Percentiles rank a stretch among this genome's conserved stretches.
phyloP scores from a whole-genome alignment of 805 yeast genomes.

The Yarrowia sp. region DNA sequence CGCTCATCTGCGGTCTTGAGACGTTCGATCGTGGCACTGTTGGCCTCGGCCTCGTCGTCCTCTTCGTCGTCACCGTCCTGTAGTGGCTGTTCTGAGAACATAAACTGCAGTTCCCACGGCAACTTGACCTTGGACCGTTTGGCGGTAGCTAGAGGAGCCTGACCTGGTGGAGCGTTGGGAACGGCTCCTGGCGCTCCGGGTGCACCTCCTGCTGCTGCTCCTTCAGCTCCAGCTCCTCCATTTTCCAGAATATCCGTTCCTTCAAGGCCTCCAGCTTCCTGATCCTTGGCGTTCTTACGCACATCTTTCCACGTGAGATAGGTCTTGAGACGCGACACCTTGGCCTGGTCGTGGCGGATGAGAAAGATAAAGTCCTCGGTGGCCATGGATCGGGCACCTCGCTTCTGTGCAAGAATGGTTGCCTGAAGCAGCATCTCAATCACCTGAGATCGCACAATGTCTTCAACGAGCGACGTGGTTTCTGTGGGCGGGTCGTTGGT shows the following conservation, averaged over 20 bases:
- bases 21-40: slow-evolving; percentile 84
- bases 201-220: not conserved
- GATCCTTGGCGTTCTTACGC: slow-evolving; percentile 78
- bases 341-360: slow-evolving; percentile 91
- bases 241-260: slow-evolving; percentile 62
- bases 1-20: slow-evolving; percentile 93
- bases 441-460: slow-evolving; percentile 93
- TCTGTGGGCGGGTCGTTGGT: slow-evolving; percentile 92
- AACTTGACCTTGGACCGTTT: slow-evolving; percentile 81
- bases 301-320: slow-evolving; percentile 97
- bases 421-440: slow-evolving; percentile 83
- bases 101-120: slow-evolving; percentile 95
- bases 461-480: slow-evolving; percentile 92
- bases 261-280: slow-evolving; percentile 66
- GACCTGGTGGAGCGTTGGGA: slow-evolving; percentile 10
- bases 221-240: slow-evolving; percentile 50
- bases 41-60: slow-evolving; percentile 90
- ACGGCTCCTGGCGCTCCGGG: slow-evolving; percentile 5
- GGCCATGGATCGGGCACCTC: slow-evolving; percentile 84
- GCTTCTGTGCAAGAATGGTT: slow-evolving; percentile 71
- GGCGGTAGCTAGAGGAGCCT: slow-evolving; percentile 44
- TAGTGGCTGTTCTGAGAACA: slow-evolving; percentile 90
- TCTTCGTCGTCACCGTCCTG: slow-evolving; percentile 73
- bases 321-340: slow-evolving; percentile 87
- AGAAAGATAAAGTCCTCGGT: slow-evolving; percentile 94